A percentile compares a stretch with the other conserved stretches of the same genome.
These are phyloP conservation scores for Paracoccidioides lutzii DNA, from an alignment of 2,329 filamentous ascomycete genomes.

Conservation along the genomic window DNA sequence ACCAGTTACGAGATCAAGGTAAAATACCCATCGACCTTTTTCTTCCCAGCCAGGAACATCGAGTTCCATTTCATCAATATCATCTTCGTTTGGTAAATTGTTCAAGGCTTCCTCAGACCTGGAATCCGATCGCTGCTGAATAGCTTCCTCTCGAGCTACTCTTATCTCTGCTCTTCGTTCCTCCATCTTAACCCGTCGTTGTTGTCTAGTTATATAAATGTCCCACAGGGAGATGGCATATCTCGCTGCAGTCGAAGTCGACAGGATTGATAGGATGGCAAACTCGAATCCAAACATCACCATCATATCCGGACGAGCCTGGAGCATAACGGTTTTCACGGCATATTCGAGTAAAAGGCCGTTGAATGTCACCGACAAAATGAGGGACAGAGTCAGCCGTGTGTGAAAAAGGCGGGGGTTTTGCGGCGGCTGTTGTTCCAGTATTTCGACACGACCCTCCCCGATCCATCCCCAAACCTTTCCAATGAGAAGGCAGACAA, in stretches of 20 bases:
- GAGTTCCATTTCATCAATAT: conserved; percentile 83
- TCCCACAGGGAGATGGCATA: conserved; percentile 72
- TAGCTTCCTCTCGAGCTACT: conserved; percentile 37
- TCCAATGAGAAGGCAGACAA: conserved; percentile 77
- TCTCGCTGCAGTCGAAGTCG: conserved; percentile 62
- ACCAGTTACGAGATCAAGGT: conserved; percentile 73
- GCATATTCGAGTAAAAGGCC: conserved; percentile 68
- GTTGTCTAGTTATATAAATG: conserved; percentile 57
- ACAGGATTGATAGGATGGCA: conserved; percentile 69
- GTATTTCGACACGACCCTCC: conserved; percentile 80
- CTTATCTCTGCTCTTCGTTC: conserved; percentile 57
- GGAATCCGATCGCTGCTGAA: conserved; percentile 25
- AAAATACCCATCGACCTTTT: conserved; percentile 86
- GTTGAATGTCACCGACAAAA: conserved; percentile 70
- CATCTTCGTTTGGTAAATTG: conserved; percentile 52
- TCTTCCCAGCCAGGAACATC: conserved; percentile 94
- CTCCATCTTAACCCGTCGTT: conserved; percentile 56
- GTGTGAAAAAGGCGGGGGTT: conserved; percentile 82
- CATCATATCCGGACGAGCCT: conserved; percentile 96
- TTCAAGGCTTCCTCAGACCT: conserved; percentile 25
- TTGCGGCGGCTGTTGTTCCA: conserved; percentile 87
- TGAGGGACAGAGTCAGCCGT: conserved; percentile 63
- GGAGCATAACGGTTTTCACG: conserved; percentile 67
- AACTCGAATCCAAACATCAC: conserved; percentile 99
- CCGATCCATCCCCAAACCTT: conserved; percentile 99